phyloP scores from a whole-genome alignment of 768 basidiomycete species.

The Lactarius vividus region DNA sequence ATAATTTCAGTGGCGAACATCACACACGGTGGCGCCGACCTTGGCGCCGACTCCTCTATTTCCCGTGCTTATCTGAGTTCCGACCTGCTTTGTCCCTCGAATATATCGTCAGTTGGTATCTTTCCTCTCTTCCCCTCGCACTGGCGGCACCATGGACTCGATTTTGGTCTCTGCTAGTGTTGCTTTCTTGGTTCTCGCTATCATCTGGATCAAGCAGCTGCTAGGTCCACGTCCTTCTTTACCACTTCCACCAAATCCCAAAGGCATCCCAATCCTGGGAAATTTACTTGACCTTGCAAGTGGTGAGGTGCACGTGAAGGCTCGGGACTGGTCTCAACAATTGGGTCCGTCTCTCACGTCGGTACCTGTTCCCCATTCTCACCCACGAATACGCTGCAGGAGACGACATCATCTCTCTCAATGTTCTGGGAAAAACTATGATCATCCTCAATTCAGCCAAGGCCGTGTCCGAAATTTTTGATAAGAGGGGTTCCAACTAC shows the following conservation, averaged over 20 bases:
- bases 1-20: neutral
- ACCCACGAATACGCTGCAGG: slow-evolving; percentile 6
- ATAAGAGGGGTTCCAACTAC: slow-evolving; percentile 30
- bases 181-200: slow-evolving; percentile 7
- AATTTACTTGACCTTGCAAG: slow-evolving; percentile 31
- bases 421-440: slow-evolving; percentile 27
- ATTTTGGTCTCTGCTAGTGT: slow-evolving; percentile 7
- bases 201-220: slow-evolving; percentile 22
- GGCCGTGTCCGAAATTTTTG: slow-evolving; percentile 30
- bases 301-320: slow-evolving; percentile 25
- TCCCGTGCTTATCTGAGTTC: neutral
- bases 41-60: neutral
- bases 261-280: slow-evolving; percentile 29
- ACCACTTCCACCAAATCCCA: slow-evolving; percentile 30
- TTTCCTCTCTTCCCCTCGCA: neutral
- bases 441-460: slow-evolving; percentile 28
- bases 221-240: neutral
- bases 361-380: neutral
- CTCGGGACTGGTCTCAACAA: slow-evolving; percentile 29
- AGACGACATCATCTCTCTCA: slow-evolving; percentile 25
- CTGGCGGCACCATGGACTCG: slow-evolving; percentile 10
- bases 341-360: slow-evolving; percentile 25
- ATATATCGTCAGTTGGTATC: neutral
- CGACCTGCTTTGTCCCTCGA: neutral
- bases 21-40: neutral